phyloP scores from a whole-genome alignment of 2,329 filamentous ascomycete genomes.

The Pezicula rhizophila region DNA sequence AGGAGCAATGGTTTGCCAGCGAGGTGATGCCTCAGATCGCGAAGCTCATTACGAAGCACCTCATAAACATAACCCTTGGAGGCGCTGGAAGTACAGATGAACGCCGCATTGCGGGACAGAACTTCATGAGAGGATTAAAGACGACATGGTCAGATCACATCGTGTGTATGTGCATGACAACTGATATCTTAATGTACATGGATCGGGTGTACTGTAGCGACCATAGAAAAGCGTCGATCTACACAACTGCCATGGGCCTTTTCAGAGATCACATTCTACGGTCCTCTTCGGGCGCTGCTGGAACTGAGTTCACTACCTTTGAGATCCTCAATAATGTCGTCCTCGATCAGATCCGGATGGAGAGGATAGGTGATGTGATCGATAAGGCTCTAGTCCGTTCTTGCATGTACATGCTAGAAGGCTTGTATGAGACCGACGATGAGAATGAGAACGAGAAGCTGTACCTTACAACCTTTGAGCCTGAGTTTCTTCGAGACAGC shows the following conservation, averaged over 20 bases:
- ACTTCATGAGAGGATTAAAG: slow-evolving; percentile 70
- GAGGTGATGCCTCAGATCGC: slow-evolving; percentile 68
- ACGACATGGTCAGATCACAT: slow-evolving; percentile 85
- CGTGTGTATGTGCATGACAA: slow-evolving; percentile 91
- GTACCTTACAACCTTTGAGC: slow-evolving; percentile 79
- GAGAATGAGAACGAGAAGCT: slow-evolving; percentile 76
- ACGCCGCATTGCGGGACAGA: slow-evolving; percentile 72
- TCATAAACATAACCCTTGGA: slow-evolving; percentile 56
- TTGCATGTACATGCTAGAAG: slow-evolving; percentile 84
- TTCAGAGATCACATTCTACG: slow-evolving; percentile 83
- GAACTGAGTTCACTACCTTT: slow-evolving; percentile 49
- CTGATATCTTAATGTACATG: slow-evolving; percentile 96
- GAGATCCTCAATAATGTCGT: slow-evolving; percentile 75
- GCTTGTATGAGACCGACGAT: slow-evolving; percentile 73
- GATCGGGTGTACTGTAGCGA: slow-evolving; percentile 79
- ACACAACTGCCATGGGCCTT: slow-evolving; percentile 75
- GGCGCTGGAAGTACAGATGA: slow-evolving; percentile 63
- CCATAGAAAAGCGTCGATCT: slow-evolving; percentile 69
- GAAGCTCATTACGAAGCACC: slow-evolving; percentile 61
- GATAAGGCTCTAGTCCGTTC: slow-evolving; percentile 77
- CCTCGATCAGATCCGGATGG: slow-evolving; percentile 87
- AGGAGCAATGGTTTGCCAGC: slow-evolving; percentile 71
- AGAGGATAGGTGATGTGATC: slow-evolving; percentile 82
- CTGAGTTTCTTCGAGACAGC: slow-evolving; percentile 66
- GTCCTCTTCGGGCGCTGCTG: slow-evolving; percentile 41